Percentiles rank a stretch among this genome's conserved stretches.
These are phyloP conservation scores for Bathelium albidoporum DNA, from an alignment of 495 filamentous ascomycete species.

Conservation along the genomic window DNA sequence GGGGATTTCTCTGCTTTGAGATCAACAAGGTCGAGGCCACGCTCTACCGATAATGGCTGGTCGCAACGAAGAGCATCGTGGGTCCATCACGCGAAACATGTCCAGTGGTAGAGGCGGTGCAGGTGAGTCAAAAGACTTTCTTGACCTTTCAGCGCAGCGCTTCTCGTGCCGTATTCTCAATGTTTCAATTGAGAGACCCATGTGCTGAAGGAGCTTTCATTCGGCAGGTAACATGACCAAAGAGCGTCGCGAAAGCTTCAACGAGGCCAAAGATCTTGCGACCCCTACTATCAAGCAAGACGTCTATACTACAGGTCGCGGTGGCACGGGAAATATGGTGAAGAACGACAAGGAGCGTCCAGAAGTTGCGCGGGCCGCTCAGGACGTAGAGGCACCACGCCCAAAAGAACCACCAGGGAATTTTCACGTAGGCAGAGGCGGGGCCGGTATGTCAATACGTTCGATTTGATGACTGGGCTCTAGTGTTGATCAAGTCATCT, in stretches of 20 bases:
- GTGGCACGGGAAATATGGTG: conserved; percentile 40
- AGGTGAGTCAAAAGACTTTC: conserved; percentile 26
- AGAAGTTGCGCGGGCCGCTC: conserved; percentile 61
- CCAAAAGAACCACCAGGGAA: conserved; percentile 25
- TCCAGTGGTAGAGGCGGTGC: conserved; percentile 49
- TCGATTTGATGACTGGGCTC: background rate
- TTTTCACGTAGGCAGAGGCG: conserved; percentile 36
- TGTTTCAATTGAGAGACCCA: background rate
- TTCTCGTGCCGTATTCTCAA: background rate
- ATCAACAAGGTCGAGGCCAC: background rate
- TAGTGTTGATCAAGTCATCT: background rate
- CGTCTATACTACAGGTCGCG: conserved; percentile 73
- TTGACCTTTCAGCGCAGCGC: background rate
- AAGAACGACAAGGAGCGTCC: conserved; percentile 30
- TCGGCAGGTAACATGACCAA: conserved; percentile 63
- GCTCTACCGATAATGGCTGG: background rate
- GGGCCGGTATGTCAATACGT: conserved; percentile 22
- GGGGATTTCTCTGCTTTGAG: background rate
- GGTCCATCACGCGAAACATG: conserved; percentile 18
- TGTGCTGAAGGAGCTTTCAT: conserved; percentile 5
- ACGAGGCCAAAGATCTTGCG: conserved; percentile 51
- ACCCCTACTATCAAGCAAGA: conserved; percentile 76
- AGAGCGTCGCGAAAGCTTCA: conserved; percentile 35
- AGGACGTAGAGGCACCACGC: conserved; percentile 60
- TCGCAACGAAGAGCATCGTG: background rate